These are phyloP conservation scores for Leavenworthia alabamica DNA, from an alignment of 345 rosid genomes.

Conservation along the genomic window DNA sequence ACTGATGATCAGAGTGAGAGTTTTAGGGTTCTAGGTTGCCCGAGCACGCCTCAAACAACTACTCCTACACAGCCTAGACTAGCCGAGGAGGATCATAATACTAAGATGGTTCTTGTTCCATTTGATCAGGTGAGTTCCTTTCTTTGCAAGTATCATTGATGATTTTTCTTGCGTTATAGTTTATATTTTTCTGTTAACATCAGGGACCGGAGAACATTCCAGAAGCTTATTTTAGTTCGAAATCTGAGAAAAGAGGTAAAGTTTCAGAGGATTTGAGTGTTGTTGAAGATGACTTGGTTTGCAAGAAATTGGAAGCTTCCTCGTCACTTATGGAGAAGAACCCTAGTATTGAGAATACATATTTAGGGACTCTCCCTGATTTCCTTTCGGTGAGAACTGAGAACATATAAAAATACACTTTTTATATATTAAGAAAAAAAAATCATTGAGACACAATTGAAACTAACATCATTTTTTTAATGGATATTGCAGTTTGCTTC, in stretches of 20 bases:
- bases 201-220: conserved; percentile 29
- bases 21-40: conserved; percentile 33
- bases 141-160: neutral
- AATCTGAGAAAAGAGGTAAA: conserved; percentile 46
- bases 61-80: conserved; percentile 42
- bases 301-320: conserved; percentile 36
- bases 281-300: conserved; percentile 35
- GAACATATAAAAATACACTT: conserved; percentile 3
- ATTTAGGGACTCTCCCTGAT: conserved; percentile 65
- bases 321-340: conserved; percentile 19
- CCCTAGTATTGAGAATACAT: conserved; percentile 32
- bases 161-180: neutral
- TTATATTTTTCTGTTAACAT: conserved; percentile 5
- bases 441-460: neutral
- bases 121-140: conserved; percentile 15
- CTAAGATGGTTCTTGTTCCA: conserved; percentile 6
- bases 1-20: conserved; percentile 30
- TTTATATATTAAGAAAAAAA: neutral
- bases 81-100: neutral
- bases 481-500: conserved; percentile 60
- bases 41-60: conserved; percentile 51
- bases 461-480: neutral
- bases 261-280: conserved; percentile 29
- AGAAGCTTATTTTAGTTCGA: conserved; percentile 35
- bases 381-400: conserved; percentile 54